Percentiles rank a stretch among this genome's conserved stretches.
phyloP scores from a whole-genome alignment of 495 filamentous ascomycete genomes.

The Penicillium paradoxum region DNA sequence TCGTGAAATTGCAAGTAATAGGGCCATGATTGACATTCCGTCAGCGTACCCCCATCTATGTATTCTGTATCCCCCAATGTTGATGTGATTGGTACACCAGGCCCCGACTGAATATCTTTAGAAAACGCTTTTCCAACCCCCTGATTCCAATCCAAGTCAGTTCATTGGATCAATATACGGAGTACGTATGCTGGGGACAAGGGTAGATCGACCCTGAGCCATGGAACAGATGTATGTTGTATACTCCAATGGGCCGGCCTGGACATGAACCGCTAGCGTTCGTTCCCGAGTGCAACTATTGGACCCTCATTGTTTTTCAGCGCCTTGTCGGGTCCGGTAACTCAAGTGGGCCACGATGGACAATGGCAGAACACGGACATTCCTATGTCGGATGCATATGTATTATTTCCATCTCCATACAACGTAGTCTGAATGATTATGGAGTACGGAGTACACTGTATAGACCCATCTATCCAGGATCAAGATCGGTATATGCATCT shows the following conservation, averaged over 20 bases:
- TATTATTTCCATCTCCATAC: no score
- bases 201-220: slow-evolving; percentile 1
- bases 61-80: no score
- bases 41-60: no score
- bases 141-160: not conserved
- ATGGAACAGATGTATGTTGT: not conserved
- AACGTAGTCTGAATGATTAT: no score
- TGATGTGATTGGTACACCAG: no score
- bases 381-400: no score
- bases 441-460: not conserved
- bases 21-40: no score
- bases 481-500: not conserved
- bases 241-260: not conserved
- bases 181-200: not conserved
- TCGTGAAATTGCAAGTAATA: no score
- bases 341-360: not conserved
- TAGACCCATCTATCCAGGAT: not conserved
- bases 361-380: no score
- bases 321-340: not conserved
- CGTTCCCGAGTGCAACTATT: not conserved
- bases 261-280: not conserved
- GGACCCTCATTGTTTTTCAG: not conserved
- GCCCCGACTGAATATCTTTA: not conserved
- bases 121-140: not conserved
- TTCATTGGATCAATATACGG: not conserved